Base-by-base conservation (phyloP, 495 filamentous ascomycete species). In the Xylaria curta region DNA sequence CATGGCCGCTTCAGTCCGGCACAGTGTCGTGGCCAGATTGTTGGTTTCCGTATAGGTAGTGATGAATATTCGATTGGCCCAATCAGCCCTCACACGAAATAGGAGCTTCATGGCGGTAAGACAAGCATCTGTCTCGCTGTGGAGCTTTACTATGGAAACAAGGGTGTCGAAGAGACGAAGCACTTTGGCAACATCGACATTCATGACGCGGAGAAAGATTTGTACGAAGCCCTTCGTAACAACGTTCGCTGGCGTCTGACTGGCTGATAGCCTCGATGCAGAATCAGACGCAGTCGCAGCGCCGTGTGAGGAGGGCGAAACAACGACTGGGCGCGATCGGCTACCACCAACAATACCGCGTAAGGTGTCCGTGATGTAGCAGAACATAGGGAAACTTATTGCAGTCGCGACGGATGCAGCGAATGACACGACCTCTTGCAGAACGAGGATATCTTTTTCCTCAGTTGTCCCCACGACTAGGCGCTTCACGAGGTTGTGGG, bases 71-170 rank as follows among this genome's bases (percentile, higher is more conserved):
- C 88, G 87, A 59, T 93, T 86, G 19, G 90, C 87, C 40, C 89
- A 92, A 77, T 97, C 93, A 36, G 93, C 93, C 62, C 95, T 88
- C 24, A 98, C 82, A 26, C 95, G 89, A 76, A 96, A 94, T 8
- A 98, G 84, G 56, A 97, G 81, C 75, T 94, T 97, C 83, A 97
- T 88, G 4, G 91, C 91, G 12, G 90, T 91, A 31, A 98, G 82
- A 13, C 94, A 91, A 58, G 93, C 89, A 80, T 93, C 91, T 10
- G 86, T 83, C 49, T 89, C 87, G 2, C 77, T 73, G 26, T 86
- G 84, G 13, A 82, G 86, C 46, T 84, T 81, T 9, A 89, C 89
- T 72, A 93, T 87, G 59, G 84, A 81, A 40, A 93, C 81, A 3
- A 94, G 78, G 15, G 85, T 79, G 10, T 84, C 82, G 68, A 88